phyloP scores from a whole-genome alignment of 2,329 filamentous ascomycete species.

The Phyllosticta citriasiana region DNA sequence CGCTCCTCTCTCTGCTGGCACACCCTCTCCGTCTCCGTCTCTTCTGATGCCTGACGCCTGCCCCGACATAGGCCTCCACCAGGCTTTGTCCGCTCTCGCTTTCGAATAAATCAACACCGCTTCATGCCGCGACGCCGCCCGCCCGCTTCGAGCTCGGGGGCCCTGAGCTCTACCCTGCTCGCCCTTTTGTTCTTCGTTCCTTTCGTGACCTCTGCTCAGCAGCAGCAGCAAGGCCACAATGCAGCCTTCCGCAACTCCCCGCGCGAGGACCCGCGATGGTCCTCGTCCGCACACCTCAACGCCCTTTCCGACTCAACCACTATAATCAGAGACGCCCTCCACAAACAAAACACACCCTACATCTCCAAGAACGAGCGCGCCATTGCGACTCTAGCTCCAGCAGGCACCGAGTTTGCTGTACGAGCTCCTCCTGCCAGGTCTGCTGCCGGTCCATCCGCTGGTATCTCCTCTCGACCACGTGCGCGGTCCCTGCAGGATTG shows the following conservation, averaged over 20 bases:
- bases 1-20: neutral
- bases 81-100: conserved; percentile 4
- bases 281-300: conserved; percentile 8
- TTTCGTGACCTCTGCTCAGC: conserved; percentile 26
- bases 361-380: conserved; percentile 67
- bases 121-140: conserved; percentile 31
- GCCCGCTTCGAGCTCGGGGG: conserved; percentile 28
- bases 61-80: conserved; percentile 7
- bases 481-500: conserved; percentile 98
- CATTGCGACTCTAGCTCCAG: conserved; percentile 89
- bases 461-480: conserved; percentile 63
- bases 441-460: conserved; percentile 29
- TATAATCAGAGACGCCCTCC: conserved; percentile 14
- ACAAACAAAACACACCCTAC: conserved; percentile 19
- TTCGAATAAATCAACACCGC: conserved; percentile 3
- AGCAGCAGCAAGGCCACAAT: conserved; percentile 24
- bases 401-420: conserved; percentile 62
- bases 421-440: conserved; percentile 74
- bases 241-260: conserved; percentile 19
- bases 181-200: conserved; percentile 26
- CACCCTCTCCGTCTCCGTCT: conserved; percentile 3
- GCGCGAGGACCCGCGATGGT: conserved; percentile 19
- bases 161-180: conserved; percentile 20
- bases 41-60: conserved; percentile 10
- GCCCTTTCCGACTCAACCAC: conserved; percentile 4